Base-by-base conservation (phyloP, 2,329 filamentous ascomycete genomes). In the Fusarium sp. region DNA sequence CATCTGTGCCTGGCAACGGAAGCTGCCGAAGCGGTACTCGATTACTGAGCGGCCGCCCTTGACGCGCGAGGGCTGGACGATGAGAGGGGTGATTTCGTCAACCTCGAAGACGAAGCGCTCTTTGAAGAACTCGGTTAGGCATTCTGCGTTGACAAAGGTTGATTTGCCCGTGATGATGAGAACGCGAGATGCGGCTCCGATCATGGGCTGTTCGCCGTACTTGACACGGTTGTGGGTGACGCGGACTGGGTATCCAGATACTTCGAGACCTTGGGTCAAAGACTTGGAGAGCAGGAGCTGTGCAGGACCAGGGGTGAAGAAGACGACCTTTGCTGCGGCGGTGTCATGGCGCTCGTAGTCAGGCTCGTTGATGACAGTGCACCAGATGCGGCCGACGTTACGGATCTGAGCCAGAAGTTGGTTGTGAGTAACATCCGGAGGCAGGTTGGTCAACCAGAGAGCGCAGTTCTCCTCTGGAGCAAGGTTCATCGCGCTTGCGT, bases 1-100 rank as follows among this genome's bases (percentile, higher is more conserved):
- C 54, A 83, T 81, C 77, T 87, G 82, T 0, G 86, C 81, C 80
- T 89, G 87, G 76, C 84, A 86, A 1, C 86, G 82, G 62, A 82
- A 88, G 58, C 85, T 87, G 1, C 84, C 85, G 68, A 89, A 89
- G 13, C 82, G 80, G 69, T 83, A 86, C 78, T 88, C 86, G 16
- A 86, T 66, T 4, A 83, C 79, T 0, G 73, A 72, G 24, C 78
- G 76, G 1, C 70, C 70, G 1, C 70, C 58, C 25, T 52, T 65
- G n/a, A 59, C n/a, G 8, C 38, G 18, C 2, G 67, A 65, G 0
- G 64, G 75, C 27, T 67, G 60, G 38, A 76, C 71, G 22, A 83
- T 75, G 20, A 75, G 56, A 5, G 59, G 70, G 5, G 78, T 67
- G 56, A 86, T 75, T 49, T 77, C 72, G 63, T 88, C 87, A 10